These are phyloP conservation scores for Kwoniella sp. DNA, from an alignment of 768 basidiomycete species.

Conservation along the genomic window DNA sequence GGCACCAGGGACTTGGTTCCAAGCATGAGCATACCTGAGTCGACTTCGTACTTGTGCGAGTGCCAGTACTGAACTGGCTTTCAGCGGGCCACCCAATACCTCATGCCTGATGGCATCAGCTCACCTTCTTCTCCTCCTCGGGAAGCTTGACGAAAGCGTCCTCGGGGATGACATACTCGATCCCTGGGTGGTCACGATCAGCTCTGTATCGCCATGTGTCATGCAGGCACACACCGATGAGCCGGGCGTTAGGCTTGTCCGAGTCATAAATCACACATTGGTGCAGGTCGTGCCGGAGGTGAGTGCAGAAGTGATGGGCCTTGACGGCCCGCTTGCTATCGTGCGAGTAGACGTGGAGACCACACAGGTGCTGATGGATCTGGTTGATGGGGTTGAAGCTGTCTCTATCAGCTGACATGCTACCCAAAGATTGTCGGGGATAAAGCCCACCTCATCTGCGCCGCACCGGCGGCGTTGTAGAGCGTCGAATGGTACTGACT, in stretches of 20 bases:
- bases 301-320: conserved; percentile 55
- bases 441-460: conserved; percentile 38
- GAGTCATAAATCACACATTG: conserved; percentile 57
- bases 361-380: conserved; percentile 46
- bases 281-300: conserved; percentile 51
- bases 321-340: conserved; percentile 50
- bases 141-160: conserved; percentile 54
- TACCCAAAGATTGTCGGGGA: background rate
- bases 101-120: too few relatives aligned
- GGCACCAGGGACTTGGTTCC: conserved; percentile 40
- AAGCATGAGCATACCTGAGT: conserved; percentile 42
- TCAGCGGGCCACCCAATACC: background rate
- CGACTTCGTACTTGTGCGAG: conserved; percentile 53
- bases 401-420: background rate
- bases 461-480: conserved; percentile 34
- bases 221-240: conserved; percentile 50
- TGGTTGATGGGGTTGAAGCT: conserved; percentile 45
- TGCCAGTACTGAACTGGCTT: conserved; percentile 53
- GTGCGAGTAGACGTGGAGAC: conserved; percentile 37
- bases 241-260: conserved; percentile 53
- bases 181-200: conserved; percentile 34
- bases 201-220: too few relatives aligned
- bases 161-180: conserved; percentile 58
- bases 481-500: conserved; percentile 23
- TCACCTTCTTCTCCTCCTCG: conserved; percentile 53